phyloP scores from a whole-genome alignment of 805 yeast genomes.

The Candida nitratophila region DNA sequence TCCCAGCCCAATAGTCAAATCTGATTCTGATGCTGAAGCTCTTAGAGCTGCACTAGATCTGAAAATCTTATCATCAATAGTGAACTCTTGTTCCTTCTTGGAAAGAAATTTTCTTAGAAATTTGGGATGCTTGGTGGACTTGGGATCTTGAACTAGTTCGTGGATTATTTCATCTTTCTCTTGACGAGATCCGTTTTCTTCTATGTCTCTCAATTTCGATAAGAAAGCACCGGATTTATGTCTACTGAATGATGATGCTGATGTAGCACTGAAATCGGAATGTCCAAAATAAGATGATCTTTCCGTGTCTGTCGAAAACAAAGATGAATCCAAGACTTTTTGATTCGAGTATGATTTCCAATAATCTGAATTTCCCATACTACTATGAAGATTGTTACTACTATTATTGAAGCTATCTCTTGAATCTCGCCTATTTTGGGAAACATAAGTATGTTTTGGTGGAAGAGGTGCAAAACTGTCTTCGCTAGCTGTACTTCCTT shows the following conservation, averaged over 20 bases:
- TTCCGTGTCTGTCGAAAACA: conserved; percentile 27
- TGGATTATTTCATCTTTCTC: conserved; percentile 28
- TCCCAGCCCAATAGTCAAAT: conserved; percentile 27
- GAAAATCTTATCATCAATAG: conserved; percentile 27
- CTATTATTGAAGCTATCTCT: not conserved
- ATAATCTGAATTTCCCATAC: not conserved
- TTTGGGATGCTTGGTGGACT: conserved; percentile 33
- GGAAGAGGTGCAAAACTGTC: conserved; percentile 25
- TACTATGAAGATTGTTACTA: conserved; percentile 1
- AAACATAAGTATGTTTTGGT: conserved; percentile 24
- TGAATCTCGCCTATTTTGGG: not conserved
- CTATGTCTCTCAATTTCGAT: conserved; percentile 9
- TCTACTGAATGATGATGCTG: conserved; percentile 79
- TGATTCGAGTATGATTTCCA: conserved; percentile 15
- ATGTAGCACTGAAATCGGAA: conserved; percentile 80
- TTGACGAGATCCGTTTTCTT: conserved; percentile 10
- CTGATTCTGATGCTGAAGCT: conserved; percentile 6
- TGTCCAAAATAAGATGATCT: conserved; percentile 40
- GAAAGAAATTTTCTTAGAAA: conserved; percentile 38
- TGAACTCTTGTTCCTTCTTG: conserved; percentile 24
- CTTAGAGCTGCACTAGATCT: conserved; percentile 6
- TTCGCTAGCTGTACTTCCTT: conserved; percentile 2
- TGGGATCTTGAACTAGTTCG: conserved; percentile 35
- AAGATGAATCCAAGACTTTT: conserved; percentile 22
- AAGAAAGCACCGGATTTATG: conserved; percentile 40